Evolutionary conservation across 2,329 filamentous ascomycete genomes (phyloP), one percentile per base, ranked within the genome.

Genomic region (Sclerotinia glacialis): DNA sequence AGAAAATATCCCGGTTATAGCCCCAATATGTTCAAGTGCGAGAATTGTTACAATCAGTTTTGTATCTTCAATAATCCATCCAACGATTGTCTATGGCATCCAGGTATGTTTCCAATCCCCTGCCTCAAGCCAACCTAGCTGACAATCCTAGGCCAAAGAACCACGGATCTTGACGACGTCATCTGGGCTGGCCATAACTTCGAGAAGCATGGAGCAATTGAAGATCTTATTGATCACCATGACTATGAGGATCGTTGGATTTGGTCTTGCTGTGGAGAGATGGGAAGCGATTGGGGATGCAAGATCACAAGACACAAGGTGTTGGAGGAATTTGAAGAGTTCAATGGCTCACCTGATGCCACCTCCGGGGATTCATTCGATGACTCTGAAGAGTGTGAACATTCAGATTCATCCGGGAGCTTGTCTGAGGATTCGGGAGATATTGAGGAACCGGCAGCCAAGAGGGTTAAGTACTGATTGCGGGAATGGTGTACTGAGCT

Each of bases 211-310:
- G 37, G 54, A n/a, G 37, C 37, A 28, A 44, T 28, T n/a, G 54
- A 58, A 44, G 26, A 42, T 44, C 54, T 44, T 7, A 31, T 58
- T 14, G 54, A 58, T 44, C 23, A 58, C 3, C 37, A 23, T 2
- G 54, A 58, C 23, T 58, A 44, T 5, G 54, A 58, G 23, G 54
- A 58, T 28, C 54, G 54, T 44, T 58, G 37, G 54, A 44, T 58
- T n/a, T 58, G 54, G 54, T 44, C 54, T 12, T 58, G 54, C 23
- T 58, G 54, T 44, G 40, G 37, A 58, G 37, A 58, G 11, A 11
- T 58, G 8, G 54, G 54, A 31, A 58, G 54, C 26, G 54, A 58
- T 12, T 58, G 54, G 54, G 54, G 54, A 8, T 44, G 54, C 28
- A 58, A 28, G 28, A 44, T 9, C 9, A 44, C 54, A 5, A 28